phyloP scores from a whole-genome alignment of 352 stramenopile species.

The Saprolegnia diclina region DNA sequence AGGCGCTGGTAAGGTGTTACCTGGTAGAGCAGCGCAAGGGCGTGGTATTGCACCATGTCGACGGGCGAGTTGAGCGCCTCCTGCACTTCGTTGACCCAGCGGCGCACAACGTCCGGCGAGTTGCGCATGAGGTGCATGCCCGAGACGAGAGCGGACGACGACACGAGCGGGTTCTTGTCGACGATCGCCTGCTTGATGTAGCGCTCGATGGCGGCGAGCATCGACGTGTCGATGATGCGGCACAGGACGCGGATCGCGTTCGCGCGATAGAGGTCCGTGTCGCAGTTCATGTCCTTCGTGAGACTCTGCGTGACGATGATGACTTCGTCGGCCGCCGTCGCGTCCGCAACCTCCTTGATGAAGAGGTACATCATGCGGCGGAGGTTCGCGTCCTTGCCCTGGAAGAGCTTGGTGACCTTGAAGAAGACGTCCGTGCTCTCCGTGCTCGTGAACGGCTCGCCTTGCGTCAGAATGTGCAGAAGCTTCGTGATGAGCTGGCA shows the following conservation, averaged over 20 bases:
- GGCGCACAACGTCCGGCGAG: conserved; percentile 88
- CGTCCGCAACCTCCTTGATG: conserved; percentile 97
- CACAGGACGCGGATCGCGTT: conserved; percentile 98
- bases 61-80: conserved; percentile 93
- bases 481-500: conserved; percentile 99
- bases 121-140: conserved; percentile 93
- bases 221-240: conserved; percentile 91
- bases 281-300: conserved; percentile 99
- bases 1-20: background rate
- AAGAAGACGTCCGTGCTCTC: conserved; percentile 99
- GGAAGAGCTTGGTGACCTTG: conserved; percentile 99
- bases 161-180: conserved; percentile 95
- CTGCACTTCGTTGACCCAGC: conserved; percentile 98
- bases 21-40: conserved; percentile 96
- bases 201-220: conserved; percentile 88
- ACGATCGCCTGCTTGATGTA: conserved; percentile 99
- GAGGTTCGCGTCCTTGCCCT: conserved; percentile 96
- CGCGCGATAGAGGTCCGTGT: conserved; percentile 96
- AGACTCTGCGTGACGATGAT: conserved; percentile 99
- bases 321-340: conserved; percentile 89
- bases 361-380: conserved; percentile 99
- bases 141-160: conserved; percentile 95
- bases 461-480: conserved; percentile 96
- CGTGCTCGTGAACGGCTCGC: conserved; percentile 92
- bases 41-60: conserved; percentile 99